Evolutionary conservation across 2,329 filamentous ascomycete species (phyloP), one percentile per base, ranked within the genome.

Genomic region (Didymella lethalis): DNA sequence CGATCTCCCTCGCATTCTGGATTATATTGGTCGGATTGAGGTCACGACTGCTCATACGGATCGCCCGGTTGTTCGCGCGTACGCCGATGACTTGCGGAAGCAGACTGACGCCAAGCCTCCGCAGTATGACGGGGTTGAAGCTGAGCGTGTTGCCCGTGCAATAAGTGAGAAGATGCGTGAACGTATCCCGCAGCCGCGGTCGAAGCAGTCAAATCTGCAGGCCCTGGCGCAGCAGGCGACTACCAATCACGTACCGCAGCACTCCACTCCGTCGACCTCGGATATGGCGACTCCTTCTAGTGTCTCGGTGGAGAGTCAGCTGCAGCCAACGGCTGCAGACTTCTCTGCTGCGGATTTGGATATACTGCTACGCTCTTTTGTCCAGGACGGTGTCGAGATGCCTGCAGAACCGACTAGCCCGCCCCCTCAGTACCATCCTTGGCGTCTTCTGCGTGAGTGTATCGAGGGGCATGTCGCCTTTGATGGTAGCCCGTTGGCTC

Each of bases 1-100:
- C 7, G 67, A 68, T 25, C 46, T 70, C 6, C 61, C 65, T 4
- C 23, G 32, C 11, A 66, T 70, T 29, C 26, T 70, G 8, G n/a
- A 54, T 5, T 16, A 52, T 2, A 57, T 62, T 18, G 62, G 64
- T 11, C 54, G 54, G 4, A 62, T 43, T 4, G 3, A 31, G 5
- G 31, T 60, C 11, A 45, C 8, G 48, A 62, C 6, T 1, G 48
- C 50, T 28, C 34, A 45, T 14, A 41, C 49, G 1, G 48, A 49
- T 48, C 48, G 49, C 12, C 1, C 32, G 0, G 38, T 55, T 3
- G 20, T 59, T 31, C 41, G 36, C 12, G 28, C n/a, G 2, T 55
- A 55, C 26, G 8, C 8, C 16, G 43, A 55, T 0, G 18, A n/a
- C 2, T 48, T 48, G 45, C 23, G 36, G 3, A 23, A 26, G 16